phyloP scores from a whole-genome alignment of 2,329 filamentous ascomycete genomes.

The Ceratocystiopsis sp. region DNA sequence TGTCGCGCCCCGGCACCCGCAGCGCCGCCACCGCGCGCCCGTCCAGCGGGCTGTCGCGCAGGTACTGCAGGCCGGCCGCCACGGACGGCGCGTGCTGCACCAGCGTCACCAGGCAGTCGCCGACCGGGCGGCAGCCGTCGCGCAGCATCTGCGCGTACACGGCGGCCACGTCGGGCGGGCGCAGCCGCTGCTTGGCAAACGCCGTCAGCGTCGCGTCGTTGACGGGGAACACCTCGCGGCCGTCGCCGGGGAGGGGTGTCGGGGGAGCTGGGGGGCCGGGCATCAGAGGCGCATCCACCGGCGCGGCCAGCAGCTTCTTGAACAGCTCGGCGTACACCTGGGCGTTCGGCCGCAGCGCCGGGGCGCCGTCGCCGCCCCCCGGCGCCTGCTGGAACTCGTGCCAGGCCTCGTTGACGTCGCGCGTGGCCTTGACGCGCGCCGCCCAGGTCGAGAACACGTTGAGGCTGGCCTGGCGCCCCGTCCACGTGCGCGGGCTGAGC shows the following conservation, averaged over 20 bases:
- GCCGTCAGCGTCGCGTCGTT: conserved; percentile 41
- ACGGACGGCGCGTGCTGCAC: conserved; percentile 33
- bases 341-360: conserved; percentile 18
- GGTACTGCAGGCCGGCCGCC: conserved; percentile 29
- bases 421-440: conserved; percentile 37
- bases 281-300: conserved; percentile 7
- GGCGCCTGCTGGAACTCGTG: conserved; percentile 25
- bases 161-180: conserved; percentile 39
- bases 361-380: not conserved
- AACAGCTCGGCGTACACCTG: conserved; percentile 44
- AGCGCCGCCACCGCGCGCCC: conserved; percentile 3
- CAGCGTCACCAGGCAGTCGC: conserved; percentile 35
- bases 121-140: conserved; percentile 29
- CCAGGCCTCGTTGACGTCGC: conserved; percentile 47
- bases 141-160: conserved; percentile 42
- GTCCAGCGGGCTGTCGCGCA: conserved; percentile 25
- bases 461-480: conserved; percentile 11
- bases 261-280: too few species aligned
- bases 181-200: conserved; percentile 45
- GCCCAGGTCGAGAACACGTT: conserved; percentile 31
- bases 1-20: not conserved
- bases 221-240: conserved; percentile 34
- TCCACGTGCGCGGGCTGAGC: conserved; percentile 18
- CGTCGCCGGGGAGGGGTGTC: conserved; percentile 39
- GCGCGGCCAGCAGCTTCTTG: conserved; percentile 30